Evolutionary conservation across 768 basidiomycete species (phyloP).

Genomic region (Suillus clintonianus): DNA sequence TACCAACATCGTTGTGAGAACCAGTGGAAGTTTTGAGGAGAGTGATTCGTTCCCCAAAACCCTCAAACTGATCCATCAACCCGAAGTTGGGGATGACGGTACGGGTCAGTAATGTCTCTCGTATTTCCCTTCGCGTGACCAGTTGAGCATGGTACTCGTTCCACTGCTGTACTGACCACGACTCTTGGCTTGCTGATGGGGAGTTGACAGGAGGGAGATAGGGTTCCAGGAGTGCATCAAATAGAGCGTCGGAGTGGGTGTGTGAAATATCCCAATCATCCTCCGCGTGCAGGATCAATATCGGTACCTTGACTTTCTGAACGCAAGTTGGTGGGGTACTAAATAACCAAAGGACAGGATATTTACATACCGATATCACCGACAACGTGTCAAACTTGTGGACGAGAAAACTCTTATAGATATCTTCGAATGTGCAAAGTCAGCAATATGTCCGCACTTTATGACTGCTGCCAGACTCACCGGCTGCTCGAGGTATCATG

Average conservation of each 20-base stretch:
- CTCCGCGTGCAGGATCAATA: constrained; percentile 73
- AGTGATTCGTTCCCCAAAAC: constrained; percentile 48
- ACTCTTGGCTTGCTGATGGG: constrained; percentile 31
- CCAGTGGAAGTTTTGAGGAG: constrained; percentile 61
- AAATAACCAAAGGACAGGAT: neutral
- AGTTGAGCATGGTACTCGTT: constrained; percentile 40
- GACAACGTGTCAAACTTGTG: constrained; percentile 67
- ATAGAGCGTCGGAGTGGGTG: constrained; percentile 67
- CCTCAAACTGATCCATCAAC: constrained; percentile 52
- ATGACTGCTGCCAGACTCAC: constrained; percentile 43
- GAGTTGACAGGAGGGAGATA: constrained; percentile 53
- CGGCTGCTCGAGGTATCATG: constrained; percentile 57
- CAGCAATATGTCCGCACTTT: neutral
- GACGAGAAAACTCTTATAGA: constrained; percentile 53
- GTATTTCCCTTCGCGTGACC: constrained; percentile 39
- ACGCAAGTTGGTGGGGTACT: neutral
- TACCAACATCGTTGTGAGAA: constrained; percentile 57
- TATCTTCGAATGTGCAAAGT: constrained; percentile 35
- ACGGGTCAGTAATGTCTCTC: constrained; percentile 47
- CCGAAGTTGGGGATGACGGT: constrained; percentile 51
- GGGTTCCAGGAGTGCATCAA: constrained; percentile 65
- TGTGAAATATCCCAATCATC: constrained; percentile 77
- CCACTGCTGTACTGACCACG: constrained; percentile 46
- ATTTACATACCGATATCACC: constrained; percentile 53
- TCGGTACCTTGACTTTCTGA: constrained; percentile 66